Evolutionary conservation across 345 rosid genomes (phyloP), one percentile per base, ranked within the genome.

Genomic region (Passiflora organensis): DNA sequence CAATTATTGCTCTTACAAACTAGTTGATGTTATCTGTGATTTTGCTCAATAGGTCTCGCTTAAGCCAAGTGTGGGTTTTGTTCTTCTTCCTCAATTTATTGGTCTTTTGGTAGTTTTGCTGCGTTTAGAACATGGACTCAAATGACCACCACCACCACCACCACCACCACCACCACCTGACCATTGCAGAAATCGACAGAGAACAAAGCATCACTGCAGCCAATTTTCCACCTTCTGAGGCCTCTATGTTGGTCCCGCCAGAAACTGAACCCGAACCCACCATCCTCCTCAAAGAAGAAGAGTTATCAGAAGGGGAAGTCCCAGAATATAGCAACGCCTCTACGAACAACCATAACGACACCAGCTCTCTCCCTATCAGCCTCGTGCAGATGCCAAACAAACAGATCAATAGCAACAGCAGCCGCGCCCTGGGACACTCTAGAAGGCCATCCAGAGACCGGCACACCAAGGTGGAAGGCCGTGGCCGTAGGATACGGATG

Each of bases 391-490:
- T 62, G 24, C 52, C 70, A 58, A 1, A 43, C 23, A 15, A 18
- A 23, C 20, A 46, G 32, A 48, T n/a, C n/a, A n/a, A n/a, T n/a
- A n/a, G n/a, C n/a, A n/a, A 50, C 50, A 48, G 44, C 51, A 17
- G 56, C 32, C 64, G 69, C 28, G 21, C 67, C 23, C 65, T 51
- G 4, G 76, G 14, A 6, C 60, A 9, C 11, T 51, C 76, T 13
- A 82, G 73, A 56, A 65, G 78, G 14, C 65, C 78, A 8, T 53
- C 80, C 0, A 86, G 75, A 60, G 96, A 89, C 73, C 83, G 95
- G 22, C 96, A 89, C 76, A 80, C 91, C 0, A 88, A 88, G 65
- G 96, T 88, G 5, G 95, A 88, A 55, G 96, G 96, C 34, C 89
- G 91, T 4, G 96, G 96, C 38, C 79, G 91, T 44, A 75, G 95